Percentiles rank a stretch among this genome's conserved stretches.
Conservation (phyloP, 257 asterid species). For the Scutellaria minor region DNA sequence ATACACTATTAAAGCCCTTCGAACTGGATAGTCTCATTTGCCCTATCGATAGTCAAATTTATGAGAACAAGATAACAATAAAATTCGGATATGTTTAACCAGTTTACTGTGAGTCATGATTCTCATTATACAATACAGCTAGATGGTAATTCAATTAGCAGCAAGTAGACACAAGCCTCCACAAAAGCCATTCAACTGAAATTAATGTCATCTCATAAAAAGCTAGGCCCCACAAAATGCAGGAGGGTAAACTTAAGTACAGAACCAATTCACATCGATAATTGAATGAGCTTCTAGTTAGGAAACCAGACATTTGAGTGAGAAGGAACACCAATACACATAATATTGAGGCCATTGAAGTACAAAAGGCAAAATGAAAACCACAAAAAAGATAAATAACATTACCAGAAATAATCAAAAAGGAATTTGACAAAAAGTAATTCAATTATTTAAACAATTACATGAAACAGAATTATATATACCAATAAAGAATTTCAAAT, state of each 20-base stretch:
- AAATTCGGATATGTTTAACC: not conserved
- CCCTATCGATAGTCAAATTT: not conserved
- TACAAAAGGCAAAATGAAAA: not conserved
- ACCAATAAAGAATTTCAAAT: not conserved
- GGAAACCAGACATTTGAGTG: not conserved
- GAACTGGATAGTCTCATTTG: not conserved
- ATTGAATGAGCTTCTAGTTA: constrained; percentile 1
- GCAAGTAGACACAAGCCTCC: constrained; percentile 6
- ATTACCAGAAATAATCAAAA: constrained; percentile 7
- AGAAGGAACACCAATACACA: not conserved
- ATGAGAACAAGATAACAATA: not conserved
- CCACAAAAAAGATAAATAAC: not conserved
- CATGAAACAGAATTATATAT: not conserved
- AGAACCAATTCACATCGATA: not conserved
- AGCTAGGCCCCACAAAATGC: not conserved
- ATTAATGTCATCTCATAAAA: not conserved
- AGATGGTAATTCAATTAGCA: not conserved
- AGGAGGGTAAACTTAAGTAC: not conserved
- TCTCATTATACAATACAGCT: constrained; percentile 8
- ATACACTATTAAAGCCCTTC: too few species aligned
- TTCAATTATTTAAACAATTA: not conserved
- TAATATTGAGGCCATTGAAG: not conserved
- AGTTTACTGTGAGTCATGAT: not conserved
- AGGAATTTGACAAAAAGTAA: constrained; percentile 18
- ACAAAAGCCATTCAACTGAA: not conserved